phyloP scores from a whole-genome alignment of 768 basidiomycete genomes.

The Podaxis sp. region DNA sequence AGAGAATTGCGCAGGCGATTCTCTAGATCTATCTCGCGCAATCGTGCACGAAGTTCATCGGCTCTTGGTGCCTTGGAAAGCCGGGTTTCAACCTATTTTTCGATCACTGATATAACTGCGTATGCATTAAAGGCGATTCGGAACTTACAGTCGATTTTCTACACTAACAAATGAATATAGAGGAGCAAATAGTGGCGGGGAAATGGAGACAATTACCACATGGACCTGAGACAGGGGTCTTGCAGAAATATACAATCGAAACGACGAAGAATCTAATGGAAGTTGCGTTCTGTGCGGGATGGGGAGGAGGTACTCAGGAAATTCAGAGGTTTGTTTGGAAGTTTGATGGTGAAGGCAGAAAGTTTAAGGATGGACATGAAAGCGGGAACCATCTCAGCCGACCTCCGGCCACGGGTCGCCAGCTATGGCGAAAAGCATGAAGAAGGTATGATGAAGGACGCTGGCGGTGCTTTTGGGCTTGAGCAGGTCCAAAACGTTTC shows the following conservation, averaged over 20 bases:
- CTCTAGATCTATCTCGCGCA: slow-evolving; percentile 11
- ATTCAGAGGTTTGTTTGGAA: neutral
- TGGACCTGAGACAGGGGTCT: neutral
- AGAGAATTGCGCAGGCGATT: slow-evolving; percentile 9
- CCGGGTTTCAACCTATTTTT: slow-evolving; percentile 31
- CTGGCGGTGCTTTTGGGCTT: neutral
- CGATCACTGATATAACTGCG: slow-evolving; percentile 24
- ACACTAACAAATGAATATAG: neutral
- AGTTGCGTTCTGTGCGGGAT: neutral
- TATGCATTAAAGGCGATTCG: neutral
- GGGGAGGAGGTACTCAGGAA: neutral
- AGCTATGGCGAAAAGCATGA: neutral
- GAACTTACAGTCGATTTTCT: neutral
- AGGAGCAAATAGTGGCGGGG: slow-evolving; percentile 32
- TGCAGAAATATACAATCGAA: neutral
- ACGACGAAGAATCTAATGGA: neutral
- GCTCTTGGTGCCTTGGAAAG: slow-evolving; percentile 39
- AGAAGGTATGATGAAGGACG: slow-evolving; percentile 1
- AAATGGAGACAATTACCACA: slow-evolving; percentile 39
- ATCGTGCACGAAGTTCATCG: slow-evolving; percentile 33
- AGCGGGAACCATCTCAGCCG: neutral
- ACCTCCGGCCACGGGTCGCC: slow-evolving; percentile 8
- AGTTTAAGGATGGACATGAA: neutral
- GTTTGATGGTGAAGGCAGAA: slow-evolving; percentile 8
- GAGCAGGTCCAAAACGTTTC: neutral